Base-by-base conservation (phyloP, 345 rosid genomes). In the Eucalyptus pumila region DNA sequence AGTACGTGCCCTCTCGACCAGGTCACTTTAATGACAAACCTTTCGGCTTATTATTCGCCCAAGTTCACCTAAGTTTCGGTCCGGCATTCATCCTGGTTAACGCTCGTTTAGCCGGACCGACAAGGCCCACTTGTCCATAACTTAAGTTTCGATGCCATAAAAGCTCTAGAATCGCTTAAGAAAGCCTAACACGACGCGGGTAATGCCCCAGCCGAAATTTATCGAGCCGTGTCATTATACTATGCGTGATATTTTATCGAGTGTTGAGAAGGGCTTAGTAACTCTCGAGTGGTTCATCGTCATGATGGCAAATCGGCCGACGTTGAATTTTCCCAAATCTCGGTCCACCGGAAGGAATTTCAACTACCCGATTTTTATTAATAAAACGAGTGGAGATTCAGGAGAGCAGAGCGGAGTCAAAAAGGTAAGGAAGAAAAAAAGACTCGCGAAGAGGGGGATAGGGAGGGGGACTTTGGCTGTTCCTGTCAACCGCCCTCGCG, bases 221-320 rank as follows among this genome's bases (percentile, higher is more conserved):
- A n/a, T 14, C 0, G 3, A 30, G 3, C 19, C 0, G 7, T 7
- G 34, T 30, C 34, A 6, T 62, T 62, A 58, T 58, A 26, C 65
- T 26, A 3, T 11, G n/a, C 65, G 14, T 1, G 14, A 58, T 58
- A 26, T 58, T 26, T 52, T 52, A 52, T 19, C 10, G 58, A 52
- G 24, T 52, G 17, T 21, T 24, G 3, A 56, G 30, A 56, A 56
- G 62, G 62, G 30, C 13, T 56, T 9, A 5, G 62, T 56, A 56
- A 56, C 30, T 56, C 62, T 56, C 13, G 62, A 24, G 62, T 21
- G 8, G 27, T 6, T 6, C 83, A 8, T 6, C 9, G 8, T 76
- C 47, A 9, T 6, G 27, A 37, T 76, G 30, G 83, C 83, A 37
- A 76, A 76, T 37, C 27, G 5, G 11, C 47, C 30, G 2, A 23